phyloP scores from a whole-genome alignment of 257 asterid species.

The Gynochthodes officinalis region DNA sequence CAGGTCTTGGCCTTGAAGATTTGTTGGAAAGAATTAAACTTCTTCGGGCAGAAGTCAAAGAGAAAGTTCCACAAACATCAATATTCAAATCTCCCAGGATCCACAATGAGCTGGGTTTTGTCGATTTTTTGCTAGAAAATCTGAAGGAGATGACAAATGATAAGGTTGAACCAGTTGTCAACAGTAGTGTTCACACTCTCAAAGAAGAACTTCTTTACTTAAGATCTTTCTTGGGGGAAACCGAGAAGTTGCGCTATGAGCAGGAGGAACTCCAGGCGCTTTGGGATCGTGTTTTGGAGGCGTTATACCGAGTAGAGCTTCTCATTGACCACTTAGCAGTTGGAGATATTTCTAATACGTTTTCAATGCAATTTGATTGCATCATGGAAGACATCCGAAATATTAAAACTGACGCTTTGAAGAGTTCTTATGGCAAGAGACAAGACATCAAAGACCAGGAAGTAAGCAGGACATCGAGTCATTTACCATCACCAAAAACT shows the following conservation, averaged over 20 bases:
- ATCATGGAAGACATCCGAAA: not conserved
- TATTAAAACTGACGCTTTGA: not conserved
- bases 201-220: not conserved
- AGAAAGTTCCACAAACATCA: not conserved
- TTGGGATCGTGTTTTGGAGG: not conserved
- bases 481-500: not conserved
- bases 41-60: too few species aligned
- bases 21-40: too few species aligned
- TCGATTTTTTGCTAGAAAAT: not conserved
- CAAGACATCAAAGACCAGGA: too few species aligned
- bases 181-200: not conserved
- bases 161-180: too few species aligned
- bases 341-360: too few species aligned
- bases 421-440: not conserved
- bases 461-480: not conserved
- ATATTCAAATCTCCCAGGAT: not conserved
- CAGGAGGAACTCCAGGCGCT: not conserved
- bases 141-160: not conserved
- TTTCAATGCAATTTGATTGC: not conserved
- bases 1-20: too few species aligned
- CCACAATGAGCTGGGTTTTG: not conserved
- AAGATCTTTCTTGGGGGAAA: not conserved
- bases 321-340: not conserved
- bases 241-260: too few species aligned
- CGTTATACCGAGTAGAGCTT: not conserved